A percentile compares a stretch with the other conserved stretches of the same genome.
Evolutionary conservation across 106 monocot genomes (phyloP).

Genomic region (Xerophyta viscosa): DNA sequence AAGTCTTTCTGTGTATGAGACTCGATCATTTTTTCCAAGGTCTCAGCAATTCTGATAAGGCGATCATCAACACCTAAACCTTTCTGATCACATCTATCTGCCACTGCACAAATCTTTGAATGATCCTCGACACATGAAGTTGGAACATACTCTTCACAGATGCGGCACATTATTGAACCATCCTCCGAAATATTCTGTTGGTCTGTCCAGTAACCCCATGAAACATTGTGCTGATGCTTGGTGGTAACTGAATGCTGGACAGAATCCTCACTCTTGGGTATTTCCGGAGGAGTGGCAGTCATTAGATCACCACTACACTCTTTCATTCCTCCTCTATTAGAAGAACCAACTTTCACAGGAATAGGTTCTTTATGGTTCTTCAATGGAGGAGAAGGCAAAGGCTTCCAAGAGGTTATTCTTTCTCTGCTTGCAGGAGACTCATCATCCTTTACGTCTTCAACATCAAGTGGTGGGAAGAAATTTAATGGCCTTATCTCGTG

Average conservation of each 20-base stretch:
- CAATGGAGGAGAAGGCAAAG: constrained; percentile 48
- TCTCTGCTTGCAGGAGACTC: constrained; percentile 42
- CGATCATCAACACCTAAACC: constrained; percentile 92
- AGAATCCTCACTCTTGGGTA: constrained; percentile 34
- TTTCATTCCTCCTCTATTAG: constrained; percentile 9
- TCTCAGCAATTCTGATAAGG: constrained; percentile 76
- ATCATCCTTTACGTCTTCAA: constrained; percentile 21
- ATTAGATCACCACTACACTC: constrained; percentile 17
- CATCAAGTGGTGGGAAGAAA: constrained; percentile 42
- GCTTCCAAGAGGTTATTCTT: constrained; percentile 83
- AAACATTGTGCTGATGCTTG: constrained; percentile 72
- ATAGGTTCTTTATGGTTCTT: constrained; percentile 41
- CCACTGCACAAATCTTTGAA: constrained; percentile 73
- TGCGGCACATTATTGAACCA: constrained; percentile 92
- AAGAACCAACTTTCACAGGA: constrained; percentile 20
- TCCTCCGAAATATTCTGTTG: constrained; percentile 69
- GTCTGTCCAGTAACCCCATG: constrained; percentile 92
- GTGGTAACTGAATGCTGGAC: constrained; percentile 33
- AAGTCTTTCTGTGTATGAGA: constrained; percentile 51
- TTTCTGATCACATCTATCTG: constrained; percentile 91
- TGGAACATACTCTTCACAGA: constrained; percentile 97
- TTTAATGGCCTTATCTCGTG: constrained; percentile 74
- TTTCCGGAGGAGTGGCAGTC: constrained; percentile 33
- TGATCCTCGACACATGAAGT: constrained; percentile 85
- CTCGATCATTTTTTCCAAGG: constrained; percentile 75